phyloP scores from a whole-genome alignment of 202 grass and related monocot species.

The Carex arenaria region DNA sequence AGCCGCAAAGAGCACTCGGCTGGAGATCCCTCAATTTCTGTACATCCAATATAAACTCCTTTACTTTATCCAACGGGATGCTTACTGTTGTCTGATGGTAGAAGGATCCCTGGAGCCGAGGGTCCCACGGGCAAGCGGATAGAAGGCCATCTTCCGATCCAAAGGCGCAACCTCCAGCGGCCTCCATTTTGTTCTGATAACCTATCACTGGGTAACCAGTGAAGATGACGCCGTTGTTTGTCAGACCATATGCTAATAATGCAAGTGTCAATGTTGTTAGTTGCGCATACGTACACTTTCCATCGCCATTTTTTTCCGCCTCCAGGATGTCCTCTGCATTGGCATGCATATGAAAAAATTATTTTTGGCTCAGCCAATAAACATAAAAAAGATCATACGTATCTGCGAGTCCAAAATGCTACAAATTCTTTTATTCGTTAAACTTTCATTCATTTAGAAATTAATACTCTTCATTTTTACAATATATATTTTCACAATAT shows the following conservation, averaged over 20 bases:
- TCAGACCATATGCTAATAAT: conserved; percentile 44
- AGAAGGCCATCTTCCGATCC: conserved; percentile 35
- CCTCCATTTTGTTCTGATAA: conserved; percentile 57
- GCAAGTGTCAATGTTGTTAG: background rate
- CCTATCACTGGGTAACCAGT: conserved; percentile 74
- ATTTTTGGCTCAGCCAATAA: background rate
- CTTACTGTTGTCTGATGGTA: conserved; percentile 50
- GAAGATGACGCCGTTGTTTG: conserved; percentile 55
- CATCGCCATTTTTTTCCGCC: conserved; percentile 16
- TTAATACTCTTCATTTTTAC: background rate
- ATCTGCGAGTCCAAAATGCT: background rate
- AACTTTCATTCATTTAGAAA: background rate
- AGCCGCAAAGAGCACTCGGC: conserved; percentile 34
- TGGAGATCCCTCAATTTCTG: conserved; percentile 54
- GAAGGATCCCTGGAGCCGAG: conserved; percentile 25
- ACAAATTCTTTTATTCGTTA: background rate
- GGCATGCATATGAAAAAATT: background rate
- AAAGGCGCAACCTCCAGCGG: conserved; percentile 38
- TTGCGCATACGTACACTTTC: conserved; percentile 34
- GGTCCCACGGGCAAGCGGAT: conserved; percentile 52
- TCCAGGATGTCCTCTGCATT: conserved; percentile 35
- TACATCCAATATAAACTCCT: conserved; percentile 53
- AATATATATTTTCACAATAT: background rate
- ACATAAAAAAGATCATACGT: background rate
- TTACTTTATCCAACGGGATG: conserved; percentile 35